Evolutionary conservation across 2,329 filamentous ascomycete species (phyloP).

Genomic region (Aspergillus melleus): DNA sequence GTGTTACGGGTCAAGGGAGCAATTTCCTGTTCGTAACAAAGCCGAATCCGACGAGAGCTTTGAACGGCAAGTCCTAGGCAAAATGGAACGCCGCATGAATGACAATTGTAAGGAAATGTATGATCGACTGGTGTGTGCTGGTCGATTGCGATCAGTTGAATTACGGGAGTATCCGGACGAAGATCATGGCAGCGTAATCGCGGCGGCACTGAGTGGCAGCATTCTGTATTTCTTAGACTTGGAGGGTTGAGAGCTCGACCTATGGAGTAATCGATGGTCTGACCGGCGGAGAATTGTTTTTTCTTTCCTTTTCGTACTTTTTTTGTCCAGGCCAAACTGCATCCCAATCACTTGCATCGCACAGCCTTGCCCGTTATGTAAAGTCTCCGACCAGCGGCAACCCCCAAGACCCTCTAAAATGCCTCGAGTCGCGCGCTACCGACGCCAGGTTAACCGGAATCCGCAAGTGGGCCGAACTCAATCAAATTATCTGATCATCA

Average conservation of each 20-base stretch:
- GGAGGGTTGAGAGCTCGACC: background rate
- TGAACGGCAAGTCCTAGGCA: constrained; percentile 19
- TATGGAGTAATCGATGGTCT: background rate
- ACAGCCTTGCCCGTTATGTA: background rate
- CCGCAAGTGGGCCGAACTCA: background rate
- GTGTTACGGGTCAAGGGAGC: constrained; percentile 37
- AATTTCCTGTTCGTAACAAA: constrained; percentile 26
- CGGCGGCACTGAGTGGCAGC: constrained; percentile 27
- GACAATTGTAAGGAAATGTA: constrained; percentile 27
- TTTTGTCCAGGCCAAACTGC: background rate
- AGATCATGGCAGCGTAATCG: constrained; percentile 34
- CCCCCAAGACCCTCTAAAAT: background rate
- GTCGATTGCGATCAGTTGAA: constrained; percentile 14
- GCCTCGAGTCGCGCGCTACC: no score
- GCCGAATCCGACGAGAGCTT: constrained; percentile 34
- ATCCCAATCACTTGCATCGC: background rate
- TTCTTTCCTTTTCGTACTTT: background rate
- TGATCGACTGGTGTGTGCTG: constrained; percentile 13
- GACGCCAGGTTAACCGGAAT: background rate
- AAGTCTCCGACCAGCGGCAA: background rate
- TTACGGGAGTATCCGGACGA: constrained; percentile 28
- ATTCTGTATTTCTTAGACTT: constrained; percentile 19
- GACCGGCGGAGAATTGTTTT: background rate
- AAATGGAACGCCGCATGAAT: constrained; percentile 24
- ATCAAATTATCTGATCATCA: constrained; percentile 7